Evolutionary conservation across 2,329 filamentous ascomycete genomes (phyloP).

Genomic region (Raffaelea arxii): DNA sequence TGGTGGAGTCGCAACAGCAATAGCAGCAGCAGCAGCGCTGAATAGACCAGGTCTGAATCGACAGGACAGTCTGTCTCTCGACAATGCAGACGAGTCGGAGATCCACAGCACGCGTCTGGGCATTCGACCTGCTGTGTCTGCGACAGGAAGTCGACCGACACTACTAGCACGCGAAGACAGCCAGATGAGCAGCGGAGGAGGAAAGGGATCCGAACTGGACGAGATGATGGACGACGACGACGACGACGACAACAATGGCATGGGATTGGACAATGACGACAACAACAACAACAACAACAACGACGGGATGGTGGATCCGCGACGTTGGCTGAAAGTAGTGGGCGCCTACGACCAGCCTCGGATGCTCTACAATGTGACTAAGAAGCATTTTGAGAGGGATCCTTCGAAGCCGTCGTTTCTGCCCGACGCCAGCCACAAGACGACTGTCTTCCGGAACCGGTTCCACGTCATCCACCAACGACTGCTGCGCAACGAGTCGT

Average conservation of each 20-base stretch:
- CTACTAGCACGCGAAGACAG: conserved; percentile 47
- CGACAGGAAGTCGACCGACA: conserved; percentile 7
- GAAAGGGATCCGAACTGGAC: conserved; percentile 20
- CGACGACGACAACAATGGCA: conserved; percentile 44
- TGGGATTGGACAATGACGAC: conserved; percentile 46
- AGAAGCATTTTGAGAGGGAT: conserved; percentile 82
- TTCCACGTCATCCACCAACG: conserved; percentile 91
- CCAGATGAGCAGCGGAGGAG: conserved; percentile 55
- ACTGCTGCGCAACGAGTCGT: conserved; percentile 83
- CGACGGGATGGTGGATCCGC: conserved; percentile 54
- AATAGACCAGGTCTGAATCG: conserved; percentile 33
- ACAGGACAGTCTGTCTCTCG: conserved; percentile 56
- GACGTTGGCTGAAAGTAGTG: conserved; percentile 76
- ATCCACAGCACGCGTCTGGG: conserved; percentile 45
- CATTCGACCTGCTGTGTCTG: conserved; percentile 29
- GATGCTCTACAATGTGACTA: conserved; percentile 63
- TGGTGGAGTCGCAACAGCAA: conserved; percentile 30
- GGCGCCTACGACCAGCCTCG: conserved; percentile 79
- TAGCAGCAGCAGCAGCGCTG: neutral
- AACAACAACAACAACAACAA: conserved; percentile 46
- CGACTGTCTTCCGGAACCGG: conserved; percentile 74
- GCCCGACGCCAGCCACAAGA: conserved; percentile 72
- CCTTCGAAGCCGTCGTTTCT: conserved; percentile 59
- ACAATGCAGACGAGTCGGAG: conserved; percentile 40
- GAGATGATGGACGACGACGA: conserved; percentile 41